Evolutionary conservation across 805 yeast genomes (phyloP).

Genomic region (Debaryomyces prosopidis): DNA sequence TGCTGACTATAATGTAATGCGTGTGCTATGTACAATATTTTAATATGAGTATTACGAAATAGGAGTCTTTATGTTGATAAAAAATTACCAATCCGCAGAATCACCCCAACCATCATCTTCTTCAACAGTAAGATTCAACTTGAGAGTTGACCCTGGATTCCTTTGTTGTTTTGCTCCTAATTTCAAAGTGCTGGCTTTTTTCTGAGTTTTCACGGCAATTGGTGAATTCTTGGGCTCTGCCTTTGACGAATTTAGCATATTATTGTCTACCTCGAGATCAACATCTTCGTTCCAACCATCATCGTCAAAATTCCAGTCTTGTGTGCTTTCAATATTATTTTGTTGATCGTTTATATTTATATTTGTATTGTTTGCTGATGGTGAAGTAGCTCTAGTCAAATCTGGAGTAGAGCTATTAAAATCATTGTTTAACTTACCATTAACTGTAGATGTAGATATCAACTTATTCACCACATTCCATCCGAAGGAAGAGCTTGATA

Average conservation of each 20-base stretch:
- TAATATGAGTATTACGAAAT: no score
- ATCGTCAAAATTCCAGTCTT: no score
- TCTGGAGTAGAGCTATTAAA: conserved; percentile 40
- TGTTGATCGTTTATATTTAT: conserved; percentile 2
- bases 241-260: neutral
- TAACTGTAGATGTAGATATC: conserved; percentile 27
- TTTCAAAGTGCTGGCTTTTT: conserved; percentile 19
- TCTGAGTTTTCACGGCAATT: conserved; percentile 1
- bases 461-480: conserved; percentile 40
- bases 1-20: no score
- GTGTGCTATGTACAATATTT: no score
- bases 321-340: conserved; percentile 1
- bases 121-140: conserved; percentile 24
- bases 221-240: conserved; percentile 6
- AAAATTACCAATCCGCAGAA: conserved; percentile 21
- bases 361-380: neutral
- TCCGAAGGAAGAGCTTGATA: conserved; percentile 24
- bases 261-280: conserved; percentile 4
- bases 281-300: conserved; percentile 24
- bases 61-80: no score
- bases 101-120: conserved; percentile 36
- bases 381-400: conserved; percentile 15
- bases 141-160: conserved; percentile 22
- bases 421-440: conserved; percentile 37
- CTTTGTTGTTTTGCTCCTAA: conserved; percentile 18